Percentiles rank a stretch among this genome's conserved stretches.
phyloP scores from a whole-genome alignment of 192 early-diverging fungal genomes.

The Diversispora epigaea region DNA sequence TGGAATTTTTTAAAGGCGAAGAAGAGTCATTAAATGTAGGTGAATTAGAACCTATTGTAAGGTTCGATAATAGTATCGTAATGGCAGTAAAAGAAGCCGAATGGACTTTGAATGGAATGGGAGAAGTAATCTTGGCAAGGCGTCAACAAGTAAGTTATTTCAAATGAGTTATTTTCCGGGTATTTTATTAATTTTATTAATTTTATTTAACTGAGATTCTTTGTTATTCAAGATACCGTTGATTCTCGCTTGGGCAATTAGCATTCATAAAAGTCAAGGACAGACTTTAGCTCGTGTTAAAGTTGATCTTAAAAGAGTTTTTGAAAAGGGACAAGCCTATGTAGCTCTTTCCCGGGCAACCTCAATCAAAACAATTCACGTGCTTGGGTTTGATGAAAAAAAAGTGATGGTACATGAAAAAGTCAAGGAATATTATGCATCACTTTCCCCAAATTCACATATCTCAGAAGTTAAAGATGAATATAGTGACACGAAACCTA shows the following conservation, averaged over 20 bases:
- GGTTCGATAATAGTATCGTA: slow-evolving; percentile 39
- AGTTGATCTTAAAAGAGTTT: slow-evolving; percentile 73
- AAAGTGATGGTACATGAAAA: slow-evolving; percentile 74
- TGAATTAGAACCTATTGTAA: slow-evolving; percentile 35
- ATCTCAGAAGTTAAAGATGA: neutral
- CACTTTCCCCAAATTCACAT: neutral
- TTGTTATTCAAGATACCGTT: slow-evolving; percentile 62
- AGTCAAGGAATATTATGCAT: slow-evolving; percentile 65
- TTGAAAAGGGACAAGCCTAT: slow-evolving; percentile 84
- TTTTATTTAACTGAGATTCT: neutral
- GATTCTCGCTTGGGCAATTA: slow-evolving; percentile 82
- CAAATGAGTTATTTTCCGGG: neutral
- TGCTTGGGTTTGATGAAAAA: slow-evolving; percentile 60
- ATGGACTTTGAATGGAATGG: slow-evolving; percentile 48
- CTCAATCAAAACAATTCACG: slow-evolving; percentile 66
- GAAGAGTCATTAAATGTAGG: slow-evolving; percentile 21
- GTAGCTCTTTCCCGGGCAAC: slow-evolving; percentile 82
- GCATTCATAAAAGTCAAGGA: slow-evolving; percentile 87
- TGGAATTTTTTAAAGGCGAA: slow-evolving; percentile 31
- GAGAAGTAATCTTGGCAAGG: slow-evolving; percentile 33
- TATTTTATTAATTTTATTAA: neutral
- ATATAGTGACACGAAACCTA: neutral
- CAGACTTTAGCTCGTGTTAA: slow-evolving; percentile 76
- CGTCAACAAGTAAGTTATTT: slow-evolving; percentile 36
- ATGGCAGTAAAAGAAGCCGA: slow-evolving; percentile 47